Base-by-base conservation (phyloP, 2,329 filamentous ascomycete genomes). In the Fusarium clavum region DNA sequence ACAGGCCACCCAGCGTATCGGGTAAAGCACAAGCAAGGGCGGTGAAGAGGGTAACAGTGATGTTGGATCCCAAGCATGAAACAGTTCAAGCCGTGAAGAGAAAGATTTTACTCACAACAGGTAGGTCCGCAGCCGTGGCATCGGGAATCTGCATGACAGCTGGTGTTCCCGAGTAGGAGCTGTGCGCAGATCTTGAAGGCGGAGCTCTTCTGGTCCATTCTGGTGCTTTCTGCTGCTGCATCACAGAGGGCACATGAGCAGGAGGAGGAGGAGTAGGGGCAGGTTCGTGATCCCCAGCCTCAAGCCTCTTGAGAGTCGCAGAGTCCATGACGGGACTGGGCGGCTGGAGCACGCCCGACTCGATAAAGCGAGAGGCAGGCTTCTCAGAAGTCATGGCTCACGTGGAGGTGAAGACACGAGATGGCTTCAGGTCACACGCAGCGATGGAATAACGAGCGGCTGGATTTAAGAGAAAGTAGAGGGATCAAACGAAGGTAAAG, bases 121-220 rank as follows among this genome's bases (percentile, higher is more conserved):
- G 63, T 5, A 67, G 62, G 38, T 73, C 71, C 22, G 47, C n/a
- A 34, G 55, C 67, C 22, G 47, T 52, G 32, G 55, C 57, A 12
- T 74, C 71, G 24, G 67, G 47, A 34, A 70, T 29, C 45, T 69
- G 60, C 63, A 72, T 69, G 20, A 48, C 69, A 54, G 71, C 69
- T 54, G 71, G 71, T 22, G 71, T 73, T 16, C 71, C 71, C 20
- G 71, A 71, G 30, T 61, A 67, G 18, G 71, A 73, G 54, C 71
- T 73, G 25, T 72, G 54, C 12, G 66, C 53, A n/a, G 71, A 73
- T 46, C 63, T 69, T 18, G 71, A 58, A 18, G 58, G 63, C 27
- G 51, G 65, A 20, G 53, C 53, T 44, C 52, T 56, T 20, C 25
- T 55, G 4, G 25, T 14, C 18, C 20, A 6, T 8, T 55, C 52